Evolutionary conservation across 164 flowering plant species (phyloP).

Genomic region (Magnolia officinalis): DNA sequence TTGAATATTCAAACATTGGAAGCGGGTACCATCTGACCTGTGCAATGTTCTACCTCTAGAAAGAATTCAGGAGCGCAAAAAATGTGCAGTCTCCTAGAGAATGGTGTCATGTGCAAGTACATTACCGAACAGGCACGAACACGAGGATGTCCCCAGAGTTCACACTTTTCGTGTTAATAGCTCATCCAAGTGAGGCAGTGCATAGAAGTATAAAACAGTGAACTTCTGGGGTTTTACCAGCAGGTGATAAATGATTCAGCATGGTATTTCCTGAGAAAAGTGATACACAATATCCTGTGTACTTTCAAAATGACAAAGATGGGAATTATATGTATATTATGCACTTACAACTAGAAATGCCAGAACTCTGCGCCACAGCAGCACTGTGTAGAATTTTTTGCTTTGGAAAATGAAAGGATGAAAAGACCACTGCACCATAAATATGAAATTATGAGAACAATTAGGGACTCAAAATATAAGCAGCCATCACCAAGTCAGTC

Average conservation of each 20-base stretch:
- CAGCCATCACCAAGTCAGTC: background rate
- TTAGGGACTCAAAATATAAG: background rate
- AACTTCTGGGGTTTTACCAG: background rate
- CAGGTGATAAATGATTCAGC: background rate
- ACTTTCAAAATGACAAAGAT: background rate
- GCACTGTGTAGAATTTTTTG: conserved; percentile 92
- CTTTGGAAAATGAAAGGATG: conserved; percentile 87
- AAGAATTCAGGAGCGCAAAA: no score
- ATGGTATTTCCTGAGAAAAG: background rate
- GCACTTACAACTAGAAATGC: conserved; percentile 91
- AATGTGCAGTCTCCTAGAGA: no score
- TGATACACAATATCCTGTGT: background rate
- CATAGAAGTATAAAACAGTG: background rate
- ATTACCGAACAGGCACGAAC: no score
- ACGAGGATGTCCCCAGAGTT: no score
- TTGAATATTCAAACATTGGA: no score
- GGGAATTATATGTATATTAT: background rate
- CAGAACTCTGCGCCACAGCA: conserved; percentile 95
- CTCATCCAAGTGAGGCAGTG: no score
- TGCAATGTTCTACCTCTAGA: no score
- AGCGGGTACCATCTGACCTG: no score
- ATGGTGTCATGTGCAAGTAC: no score
- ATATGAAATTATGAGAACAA: conserved; percentile 5
- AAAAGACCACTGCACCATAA: conserved; percentile 89
- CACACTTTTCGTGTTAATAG: no score